phyloP scores from a whole-genome alignment of 306 rosid species.

The Quercus gilva region DNA sequence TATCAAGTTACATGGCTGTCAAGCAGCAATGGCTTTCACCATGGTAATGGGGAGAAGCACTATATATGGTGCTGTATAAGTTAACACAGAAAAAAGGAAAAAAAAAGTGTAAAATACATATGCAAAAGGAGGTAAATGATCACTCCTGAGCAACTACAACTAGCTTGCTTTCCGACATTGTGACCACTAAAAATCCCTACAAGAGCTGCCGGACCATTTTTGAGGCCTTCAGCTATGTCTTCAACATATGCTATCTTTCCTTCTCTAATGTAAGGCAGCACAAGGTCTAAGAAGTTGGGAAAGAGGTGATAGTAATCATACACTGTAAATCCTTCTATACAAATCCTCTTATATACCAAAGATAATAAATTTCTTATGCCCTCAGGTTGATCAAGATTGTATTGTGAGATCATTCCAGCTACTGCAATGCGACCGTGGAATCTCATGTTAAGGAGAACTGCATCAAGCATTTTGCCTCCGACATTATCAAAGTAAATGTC shows the following conservation, averaged over 20 bases:
- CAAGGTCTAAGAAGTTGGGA: constrained; percentile 52
- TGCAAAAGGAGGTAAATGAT: background rate
- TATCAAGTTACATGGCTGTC: no score
- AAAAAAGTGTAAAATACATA: background rate
- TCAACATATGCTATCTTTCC: constrained; percentile 42
- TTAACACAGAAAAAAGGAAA: no score
- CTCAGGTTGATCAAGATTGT: constrained; percentile 50
- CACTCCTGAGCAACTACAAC: constrained; percentile 30
- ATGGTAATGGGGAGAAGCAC: no score
- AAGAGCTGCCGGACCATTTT: constrained; percentile 38
- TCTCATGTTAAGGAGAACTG: constrained; percentile 52
- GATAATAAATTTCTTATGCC: constrained; percentile 47
- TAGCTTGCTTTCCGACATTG: constrained; percentile 44
- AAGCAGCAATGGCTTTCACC: no score
- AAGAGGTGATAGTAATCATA: constrained; percentile 44
- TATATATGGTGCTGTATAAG: no score
- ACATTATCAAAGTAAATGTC: constrained; percentile 76
- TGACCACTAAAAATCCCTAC: constrained; percentile 36
- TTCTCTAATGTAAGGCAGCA: constrained; percentile 53
- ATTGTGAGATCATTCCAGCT: constrained; percentile 62
- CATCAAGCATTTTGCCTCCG: constrained; percentile 64
- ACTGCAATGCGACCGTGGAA: constrained; percentile 41
- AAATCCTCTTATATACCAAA: constrained; percentile 32
- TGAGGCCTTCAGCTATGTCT: constrained; percentile 39
- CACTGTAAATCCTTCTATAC: constrained; percentile 54